These are phyloP conservation scores for Dianthus caryophyllus DNA, from an alignment of 148 eudicot genomes.

Conservation along the genomic window DNA sequence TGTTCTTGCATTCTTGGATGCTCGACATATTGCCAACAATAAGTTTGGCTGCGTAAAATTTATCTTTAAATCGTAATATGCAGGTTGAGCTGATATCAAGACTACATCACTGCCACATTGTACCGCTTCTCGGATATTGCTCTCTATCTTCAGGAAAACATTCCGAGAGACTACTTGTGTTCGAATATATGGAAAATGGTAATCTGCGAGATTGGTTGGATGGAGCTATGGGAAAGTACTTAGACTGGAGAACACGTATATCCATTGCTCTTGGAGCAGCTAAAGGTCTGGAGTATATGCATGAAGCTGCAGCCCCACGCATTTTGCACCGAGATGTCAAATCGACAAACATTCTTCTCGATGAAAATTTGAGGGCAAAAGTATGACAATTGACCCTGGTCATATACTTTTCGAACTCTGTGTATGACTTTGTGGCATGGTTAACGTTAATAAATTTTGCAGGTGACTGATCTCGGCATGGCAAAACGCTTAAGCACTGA, in stretches of 20 bases:
- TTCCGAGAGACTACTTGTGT: conserved; percentile 69
- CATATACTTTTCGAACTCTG: not conserved
- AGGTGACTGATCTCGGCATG: conserved; percentile 98
- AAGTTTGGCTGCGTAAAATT: no score
- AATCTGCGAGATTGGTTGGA: conserved; percentile 82
- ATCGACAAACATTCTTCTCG: conserved; percentile 81
- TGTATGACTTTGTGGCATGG: not conserved
- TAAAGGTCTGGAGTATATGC: conserved; percentile 94
- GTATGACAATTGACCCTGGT: conserved; percentile 30
- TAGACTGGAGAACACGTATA: conserved; percentile 77
- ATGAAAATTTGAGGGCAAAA: conserved; percentile 81
- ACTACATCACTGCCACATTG: conserved; percentile 85
- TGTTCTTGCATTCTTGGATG: not conserved
- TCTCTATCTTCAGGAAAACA: conserved; percentile 58
- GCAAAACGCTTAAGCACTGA: conserved; percentile 69
- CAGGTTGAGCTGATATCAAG: conserved; percentile 88
- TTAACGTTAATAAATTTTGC: conserved; percentile 20
- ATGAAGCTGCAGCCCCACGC: conserved; percentile 95
- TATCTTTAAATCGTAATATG: conserved; percentile 13
- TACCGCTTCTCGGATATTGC: conserved; percentile 87
- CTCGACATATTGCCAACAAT: not conserved
- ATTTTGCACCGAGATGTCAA: conserved; percentile 96
- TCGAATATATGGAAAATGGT: conserved; percentile 74
- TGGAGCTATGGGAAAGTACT: conserved; percentile 51
- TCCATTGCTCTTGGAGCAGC: conserved; percentile 93